These are phyloP conservation scores for Aegilops umbellulata DNA, from an alignment of 176 grass and related monocot species.

Conservation along the genomic window DNA sequence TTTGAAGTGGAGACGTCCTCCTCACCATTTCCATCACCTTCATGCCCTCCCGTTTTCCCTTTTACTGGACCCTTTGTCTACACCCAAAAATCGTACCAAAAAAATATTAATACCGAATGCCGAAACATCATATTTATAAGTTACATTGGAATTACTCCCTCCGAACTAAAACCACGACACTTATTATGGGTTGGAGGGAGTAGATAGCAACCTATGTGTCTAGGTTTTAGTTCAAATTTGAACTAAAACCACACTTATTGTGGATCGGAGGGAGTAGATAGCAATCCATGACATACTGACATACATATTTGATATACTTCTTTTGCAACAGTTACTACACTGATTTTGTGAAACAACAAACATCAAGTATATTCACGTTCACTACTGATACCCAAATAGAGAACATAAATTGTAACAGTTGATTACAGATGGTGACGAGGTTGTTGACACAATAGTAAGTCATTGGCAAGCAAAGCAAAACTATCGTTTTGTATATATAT, in stretches of 20 bases:
- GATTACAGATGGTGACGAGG: neutral
- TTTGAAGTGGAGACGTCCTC: conserved; percentile 74
- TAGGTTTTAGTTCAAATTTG: no score
- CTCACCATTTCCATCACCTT: conserved; percentile 47
- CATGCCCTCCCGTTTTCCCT: conserved; percentile 55
- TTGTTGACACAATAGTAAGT: neutral
- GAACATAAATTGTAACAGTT: neutral
- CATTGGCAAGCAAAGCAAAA: neutral
- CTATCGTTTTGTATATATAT: no score
- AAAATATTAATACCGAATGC: neutral
- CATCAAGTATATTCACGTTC: neutral
- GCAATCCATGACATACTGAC: neutral
- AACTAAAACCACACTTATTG: no score
- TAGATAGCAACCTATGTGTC: no score
- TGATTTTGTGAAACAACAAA: neutral
- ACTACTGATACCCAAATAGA: neutral
- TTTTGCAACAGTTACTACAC: neutral
- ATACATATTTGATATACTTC: conserved; percentile 3
- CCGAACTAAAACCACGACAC: no score
- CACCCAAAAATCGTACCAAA: conserved; percentile 2
- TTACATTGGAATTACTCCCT: neutral
- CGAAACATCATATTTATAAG: conserved; percentile 9
- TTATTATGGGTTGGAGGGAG: no score
- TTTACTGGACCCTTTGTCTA: conserved; percentile 61
- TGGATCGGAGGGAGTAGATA: neutral